Base-by-base conservation (phyloP, 495 filamentous ascomycete genomes). In the Friedmanniomyces simplex region DNA sequence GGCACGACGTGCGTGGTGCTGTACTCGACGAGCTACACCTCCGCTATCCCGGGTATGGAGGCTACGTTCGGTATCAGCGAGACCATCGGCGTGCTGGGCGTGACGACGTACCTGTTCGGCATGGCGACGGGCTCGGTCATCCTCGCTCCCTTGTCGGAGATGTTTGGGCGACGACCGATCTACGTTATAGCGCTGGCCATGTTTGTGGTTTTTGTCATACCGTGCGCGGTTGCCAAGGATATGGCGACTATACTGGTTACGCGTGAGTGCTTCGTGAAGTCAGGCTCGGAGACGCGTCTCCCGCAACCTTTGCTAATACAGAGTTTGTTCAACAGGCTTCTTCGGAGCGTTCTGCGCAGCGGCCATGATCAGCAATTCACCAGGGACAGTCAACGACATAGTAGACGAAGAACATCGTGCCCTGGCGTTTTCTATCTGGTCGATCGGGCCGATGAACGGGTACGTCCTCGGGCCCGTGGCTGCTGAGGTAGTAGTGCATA, bases 11-110 rank as follows among this genome's bases (percentile, higher is more conserved):
- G 83, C 13, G 80, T 91, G 63, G 85, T 95, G 24, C 71, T 95
- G n/a, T 93, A 91, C 68, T 87, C 82, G 14, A 95, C 90, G 1
- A 86, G 82, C 55, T 95, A 91, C 69, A 87, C 87, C 16, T 80
- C 84, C 0, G 82, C 80, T 30, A 77, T 82, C 22, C 73, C 80
- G 0, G 80, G 83, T 0, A 77, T 95, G 67, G 80, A 82, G 70
- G 67, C 76, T 18, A 80, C 87, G 52, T 94, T 88, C 65, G 65
- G 74, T 49, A 73, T 82, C 30, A 77, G 71, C 13, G 70, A 78
- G 39, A 77, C 81, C 0, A 62, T 86, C 25, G 79, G 81, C 14
- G 87, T 87, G 0, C 72, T 95, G 7, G 89, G 89, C 0, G 72
- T 95, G 36, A 93, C 89, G 1, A 86, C 83, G 10, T 95, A 93